phyloP scores from a whole-genome alignment of 805 yeast species.

The Brettanomyces anomalus region DNA sequence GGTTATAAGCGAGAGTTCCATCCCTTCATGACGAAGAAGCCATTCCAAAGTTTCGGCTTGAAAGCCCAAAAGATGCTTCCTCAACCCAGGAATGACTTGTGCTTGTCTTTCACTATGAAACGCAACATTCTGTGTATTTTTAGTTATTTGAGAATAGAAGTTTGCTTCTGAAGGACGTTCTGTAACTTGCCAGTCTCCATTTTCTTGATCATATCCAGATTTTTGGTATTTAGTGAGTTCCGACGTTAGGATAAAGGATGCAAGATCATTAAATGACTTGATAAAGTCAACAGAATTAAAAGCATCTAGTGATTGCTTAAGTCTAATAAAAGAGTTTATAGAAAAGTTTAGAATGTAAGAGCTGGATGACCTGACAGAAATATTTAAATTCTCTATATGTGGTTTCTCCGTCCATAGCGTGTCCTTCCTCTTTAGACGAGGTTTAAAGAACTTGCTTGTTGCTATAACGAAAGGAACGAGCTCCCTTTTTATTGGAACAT shows the following conservation, averaged over 20 bases:
- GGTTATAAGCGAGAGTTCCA: conserved; percentile 13
- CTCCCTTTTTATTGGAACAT: background rate
- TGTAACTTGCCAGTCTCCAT: conserved; percentile 1
- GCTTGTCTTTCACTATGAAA: conserved; percentile 5
- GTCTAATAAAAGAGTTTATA: conserved; percentile 5
- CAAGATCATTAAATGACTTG: conserved; percentile 10
- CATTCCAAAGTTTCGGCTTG: conserved; percentile 49
- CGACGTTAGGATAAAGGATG: conserved; percentile 7
- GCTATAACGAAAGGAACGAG: background rate
- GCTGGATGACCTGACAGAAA: background rate
- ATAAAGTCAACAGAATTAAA: conserved; percentile 12
- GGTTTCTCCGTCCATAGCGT: background rate
- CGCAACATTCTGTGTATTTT: conserved; percentile 27
- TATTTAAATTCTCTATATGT: background rate
- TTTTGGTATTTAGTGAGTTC: conserved; percentile 17
- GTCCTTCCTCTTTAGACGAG: background rate
- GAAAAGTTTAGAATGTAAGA: conserved; percentile 3
- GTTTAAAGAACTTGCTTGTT: background rate
- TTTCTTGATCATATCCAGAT: conserved; percentile 3
- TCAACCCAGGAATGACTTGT: conserved; percentile 10
- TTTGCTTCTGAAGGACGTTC: conserved; percentile 20
- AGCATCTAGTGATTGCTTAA: conserved; percentile 13
- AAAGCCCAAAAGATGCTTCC: conserved; percentile 27
- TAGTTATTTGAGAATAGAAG: conserved; percentile 44
- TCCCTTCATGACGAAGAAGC: conserved; percentile 46